Conservation (phyloP, 352 stramenopile species). For the Globisporangium cylindrosporum region DNA sequence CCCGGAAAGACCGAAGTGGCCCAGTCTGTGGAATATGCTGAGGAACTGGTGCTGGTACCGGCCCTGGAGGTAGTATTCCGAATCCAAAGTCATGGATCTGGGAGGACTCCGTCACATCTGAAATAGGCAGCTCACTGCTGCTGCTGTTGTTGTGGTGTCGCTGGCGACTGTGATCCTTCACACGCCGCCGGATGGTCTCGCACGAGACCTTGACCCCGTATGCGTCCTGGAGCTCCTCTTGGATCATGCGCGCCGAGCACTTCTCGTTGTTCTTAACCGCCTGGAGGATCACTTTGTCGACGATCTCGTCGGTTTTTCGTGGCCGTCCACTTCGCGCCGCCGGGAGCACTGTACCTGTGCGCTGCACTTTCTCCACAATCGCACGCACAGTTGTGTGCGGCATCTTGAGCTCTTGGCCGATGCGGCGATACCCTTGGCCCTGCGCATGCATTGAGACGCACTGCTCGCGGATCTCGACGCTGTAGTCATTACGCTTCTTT, state of each 20-base stretch:
- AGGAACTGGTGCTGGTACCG: neutral
- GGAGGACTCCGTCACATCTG: neutral
- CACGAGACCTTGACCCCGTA: slow-evolving; percentile 62
- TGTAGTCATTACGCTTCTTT: slow-evolving; percentile 56
- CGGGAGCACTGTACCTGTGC: slow-evolving; percentile 46
- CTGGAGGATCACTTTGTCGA: slow-evolving; percentile 66
- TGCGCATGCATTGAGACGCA: slow-evolving; percentile 51
- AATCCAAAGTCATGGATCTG: neutral
- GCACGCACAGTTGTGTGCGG: slow-evolving; percentile 69
- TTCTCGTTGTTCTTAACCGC: slow-evolving; percentile 55
- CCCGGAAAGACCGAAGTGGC: slow-evolving; percentile 11
- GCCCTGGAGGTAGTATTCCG: neutral
- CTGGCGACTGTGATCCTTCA: slow-evolving; percentile 58
- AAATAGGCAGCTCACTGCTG: neutral
- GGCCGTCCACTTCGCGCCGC: slow-evolving; percentile 53
- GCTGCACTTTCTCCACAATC: slow-evolving; percentile 62
- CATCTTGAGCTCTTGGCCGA: slow-evolving; percentile 60
- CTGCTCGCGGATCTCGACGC: slow-evolving; percentile 47
- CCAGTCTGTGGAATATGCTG: neutral
- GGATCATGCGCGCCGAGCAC: slow-evolving; percentile 56
- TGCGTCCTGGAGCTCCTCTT: slow-evolving; percentile 42
- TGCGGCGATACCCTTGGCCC: slow-evolving; percentile 57
- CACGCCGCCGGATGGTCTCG: slow-evolving; percentile 63
- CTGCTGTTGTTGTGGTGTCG: neutral
- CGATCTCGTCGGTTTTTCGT: slow-evolving; percentile 59